Base-by-base conservation (phyloP, 192 early-diverging fungal genomes). In the Entomortierella beljakovae region DNA sequence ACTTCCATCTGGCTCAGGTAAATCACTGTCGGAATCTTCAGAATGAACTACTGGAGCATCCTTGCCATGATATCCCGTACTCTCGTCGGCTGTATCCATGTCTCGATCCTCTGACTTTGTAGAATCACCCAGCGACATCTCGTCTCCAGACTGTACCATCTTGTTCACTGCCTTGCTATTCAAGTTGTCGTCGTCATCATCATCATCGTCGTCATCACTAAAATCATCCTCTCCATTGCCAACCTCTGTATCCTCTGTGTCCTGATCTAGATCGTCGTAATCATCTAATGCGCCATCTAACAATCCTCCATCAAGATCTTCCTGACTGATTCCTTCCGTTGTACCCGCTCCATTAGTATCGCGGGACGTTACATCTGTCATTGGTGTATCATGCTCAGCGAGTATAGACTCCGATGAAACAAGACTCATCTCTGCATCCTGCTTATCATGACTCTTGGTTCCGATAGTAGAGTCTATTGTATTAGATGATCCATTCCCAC, bases 211-310 rank as follows among this genome's bases (percentile, higher is more conserved):
- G 15, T 68, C 65, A 43, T 65, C 66, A 22, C 67, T 70, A 46
- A 65, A 69, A 25, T 65, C 75, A 20, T 63, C 53, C 2, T 77
- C 74, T 5, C 66, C 74, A 52, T 79, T 70, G 33, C 67, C 67
- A 8, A 79, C 75, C 26, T 79, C 75, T 1, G 75, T 79, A 42
- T 79, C 75, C 57, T 79, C 75, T 9, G 75, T 79, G 32, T 79
- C 75, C 37, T 79, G 75, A 65, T 70, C 75, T 16, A 79, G 56
- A 26, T 79, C 75, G 25, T 79, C 75, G 25, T 79, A 69, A 13
- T 79, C 75, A 38, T 79, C 75, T 48, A 79, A 49, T 13, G 75
- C 75, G 25, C 75, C 75, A 53, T 79, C 75, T 49, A 79, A 42
- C 29, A 79, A 68, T n/a, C 52, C 75, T 16, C 75, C 75, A 31